Conservation (phyloP, 2,329 filamentous ascomycete genomes). For the Zymoseptoria tritici region DNA sequence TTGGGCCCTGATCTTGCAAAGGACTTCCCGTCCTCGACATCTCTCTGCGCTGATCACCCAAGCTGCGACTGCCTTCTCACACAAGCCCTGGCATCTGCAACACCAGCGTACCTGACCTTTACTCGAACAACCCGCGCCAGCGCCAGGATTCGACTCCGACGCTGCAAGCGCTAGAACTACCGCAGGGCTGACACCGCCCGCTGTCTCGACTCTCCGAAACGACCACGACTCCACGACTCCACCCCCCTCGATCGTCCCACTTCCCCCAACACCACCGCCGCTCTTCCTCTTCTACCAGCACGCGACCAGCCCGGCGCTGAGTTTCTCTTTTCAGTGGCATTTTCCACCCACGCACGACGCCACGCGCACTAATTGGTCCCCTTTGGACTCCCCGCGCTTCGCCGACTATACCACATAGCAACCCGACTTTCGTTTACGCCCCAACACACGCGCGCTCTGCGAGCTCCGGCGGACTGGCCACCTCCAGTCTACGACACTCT, state of each 20-base stretch:
- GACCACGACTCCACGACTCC: neutral
- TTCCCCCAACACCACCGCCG: neutral
- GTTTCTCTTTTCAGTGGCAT: neutral
- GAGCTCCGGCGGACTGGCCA: slow-evolving; percentile 1
- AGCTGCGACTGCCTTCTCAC: no score
- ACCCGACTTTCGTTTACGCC: neutral
- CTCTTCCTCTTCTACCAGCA: neutral
- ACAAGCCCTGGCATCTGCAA: neutral
- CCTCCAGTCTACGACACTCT: neutral
- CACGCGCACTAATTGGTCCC: neutral
- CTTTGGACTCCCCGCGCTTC: neutral
- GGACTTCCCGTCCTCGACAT: neutral
- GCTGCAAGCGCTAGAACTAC: neutral
- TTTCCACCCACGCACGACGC: neutral
- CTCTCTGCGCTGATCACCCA: neutral
- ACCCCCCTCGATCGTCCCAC: neutral
- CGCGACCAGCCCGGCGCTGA: neutral
- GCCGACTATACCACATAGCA: neutral
- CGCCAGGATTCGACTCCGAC: neutral
- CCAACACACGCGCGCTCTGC: neutral
- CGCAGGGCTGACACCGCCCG: neutral
- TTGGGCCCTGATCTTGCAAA: neutral
- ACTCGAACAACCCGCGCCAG: neutral
- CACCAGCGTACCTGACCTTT: neutral
- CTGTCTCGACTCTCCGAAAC: neutral